Evolutionary conservation across 2,329 filamentous ascomycete genomes (phyloP).

Genomic region (Colletotrichum endophyticum): DNA sequence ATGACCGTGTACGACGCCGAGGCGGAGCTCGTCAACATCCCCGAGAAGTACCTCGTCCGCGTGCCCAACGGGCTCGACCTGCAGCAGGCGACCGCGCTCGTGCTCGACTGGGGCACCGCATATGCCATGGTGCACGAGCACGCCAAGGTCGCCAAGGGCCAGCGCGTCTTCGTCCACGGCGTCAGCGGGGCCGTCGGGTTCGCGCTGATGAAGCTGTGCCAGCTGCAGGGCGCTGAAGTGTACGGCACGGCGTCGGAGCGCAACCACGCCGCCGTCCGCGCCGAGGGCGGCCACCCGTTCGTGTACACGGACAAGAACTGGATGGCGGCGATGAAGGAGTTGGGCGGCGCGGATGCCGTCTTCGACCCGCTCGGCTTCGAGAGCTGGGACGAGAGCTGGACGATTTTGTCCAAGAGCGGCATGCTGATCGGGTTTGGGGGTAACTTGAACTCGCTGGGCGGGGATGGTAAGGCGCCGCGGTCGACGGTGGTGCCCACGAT

Average conservation of each 20-base stretch:
- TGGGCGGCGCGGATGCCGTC: constrained; percentile 51
- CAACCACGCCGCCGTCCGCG: constrained; percentile 45
- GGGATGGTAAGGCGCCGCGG: constrained; percentile 32
- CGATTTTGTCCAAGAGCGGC: constrained; percentile 44
- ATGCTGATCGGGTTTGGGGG: constrained; percentile 43
- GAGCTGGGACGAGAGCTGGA: constrained; percentile 54
- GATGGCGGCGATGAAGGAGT: constrained; percentile 47
- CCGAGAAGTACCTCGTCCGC: constrained; percentile 48
- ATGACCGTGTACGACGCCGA: constrained; percentile 47
- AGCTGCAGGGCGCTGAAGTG: constrained; percentile 47
- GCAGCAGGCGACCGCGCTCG: constrained; percentile 43
- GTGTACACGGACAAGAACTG: constrained; percentile 54
- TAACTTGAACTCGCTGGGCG: constrained; percentile 35
- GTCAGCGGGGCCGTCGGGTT: constrained; percentile 54
- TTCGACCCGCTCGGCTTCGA: constrained; percentile 56
- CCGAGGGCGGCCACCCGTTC: constrained; percentile 46
- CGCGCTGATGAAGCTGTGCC: constrained; percentile 44
- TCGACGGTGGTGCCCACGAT: constrained; percentile 32
- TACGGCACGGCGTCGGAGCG: constrained; percentile 53
- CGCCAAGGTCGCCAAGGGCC: constrained; percentile 44
- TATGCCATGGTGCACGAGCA: constrained; percentile 39
- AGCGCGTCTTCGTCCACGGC: constrained; percentile 55
- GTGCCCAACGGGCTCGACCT: constrained; percentile 45
- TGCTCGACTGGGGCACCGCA: constrained; percentile 51
- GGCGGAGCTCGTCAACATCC: constrained; percentile 49